Evolutionary conservation across 2,329 filamentous ascomycete genomes (phyloP).

Genomic region (Trichoderma koningii): DNA sequence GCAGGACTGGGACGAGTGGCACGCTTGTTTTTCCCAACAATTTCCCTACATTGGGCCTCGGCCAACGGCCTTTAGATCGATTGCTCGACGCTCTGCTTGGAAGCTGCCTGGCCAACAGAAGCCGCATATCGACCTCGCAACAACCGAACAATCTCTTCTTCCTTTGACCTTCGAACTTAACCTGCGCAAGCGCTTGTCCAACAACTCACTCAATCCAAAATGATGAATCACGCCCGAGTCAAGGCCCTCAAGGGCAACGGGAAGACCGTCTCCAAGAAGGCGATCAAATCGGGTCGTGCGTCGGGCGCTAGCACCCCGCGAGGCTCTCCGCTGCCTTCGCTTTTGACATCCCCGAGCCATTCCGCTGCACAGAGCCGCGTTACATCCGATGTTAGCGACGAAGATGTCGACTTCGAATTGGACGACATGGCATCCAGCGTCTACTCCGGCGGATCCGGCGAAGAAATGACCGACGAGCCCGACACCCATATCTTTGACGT

Average conservation of each 20-base stretch:
- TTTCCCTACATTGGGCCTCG: neutral
- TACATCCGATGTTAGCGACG: conserved; percentile 62
- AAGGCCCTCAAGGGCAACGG: conserved; percentile 69
- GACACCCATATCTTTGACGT: conserved; percentile 60
- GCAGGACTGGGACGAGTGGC: neutral
- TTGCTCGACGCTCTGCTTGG: neutral
- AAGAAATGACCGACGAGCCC: conserved; percentile 66
- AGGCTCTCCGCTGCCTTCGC: conserved; percentile 63
- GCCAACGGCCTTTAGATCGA: neutral
- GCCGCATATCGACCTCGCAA: neutral
- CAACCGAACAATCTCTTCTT: neutral
- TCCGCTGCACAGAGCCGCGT: conserved; percentile 64
- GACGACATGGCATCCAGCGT: conserved; percentile 51
- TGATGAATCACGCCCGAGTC: conserved; percentile 66
- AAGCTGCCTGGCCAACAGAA: neutral
- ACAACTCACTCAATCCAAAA: neutral
- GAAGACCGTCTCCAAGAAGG: conserved; percentile 72
- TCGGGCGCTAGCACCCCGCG: conserved; percentile 60
- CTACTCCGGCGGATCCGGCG: conserved; percentile 45
- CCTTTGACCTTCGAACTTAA: neutral
- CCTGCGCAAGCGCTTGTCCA: neutral
- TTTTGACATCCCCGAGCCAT: conserved; percentile 57
- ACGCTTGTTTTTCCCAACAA: neutral
- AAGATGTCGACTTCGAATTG: conserved; percentile 43
- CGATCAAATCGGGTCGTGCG: conserved; percentile 59